phyloP scores from a whole-genome alignment of 2,329 filamentous ascomycete species.

The Apiospora pterosperma region DNA sequence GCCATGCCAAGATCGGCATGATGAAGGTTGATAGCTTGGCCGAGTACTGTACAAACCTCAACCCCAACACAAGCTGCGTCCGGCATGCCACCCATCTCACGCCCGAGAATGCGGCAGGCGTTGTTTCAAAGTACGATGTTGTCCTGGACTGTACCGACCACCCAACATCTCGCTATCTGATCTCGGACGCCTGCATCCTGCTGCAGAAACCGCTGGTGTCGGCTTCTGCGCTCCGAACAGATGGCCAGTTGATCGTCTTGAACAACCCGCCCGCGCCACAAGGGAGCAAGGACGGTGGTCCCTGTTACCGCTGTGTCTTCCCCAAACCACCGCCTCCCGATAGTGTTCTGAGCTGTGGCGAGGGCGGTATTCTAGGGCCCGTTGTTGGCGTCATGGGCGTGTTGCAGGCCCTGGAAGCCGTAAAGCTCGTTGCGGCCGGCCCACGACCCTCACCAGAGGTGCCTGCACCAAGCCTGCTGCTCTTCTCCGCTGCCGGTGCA shows the following conservation, averaged over 20 bases:
- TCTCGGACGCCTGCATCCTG: slow-evolving; percentile 85
- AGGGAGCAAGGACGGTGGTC: slow-evolving; percentile 60
- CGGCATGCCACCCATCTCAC: slow-evolving; percentile 63
- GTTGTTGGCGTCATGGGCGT: slow-evolving; percentile 94
- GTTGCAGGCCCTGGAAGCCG: slow-evolving; percentile 82
- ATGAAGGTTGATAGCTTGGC: slow-evolving; percentile 79
- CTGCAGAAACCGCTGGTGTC: slow-evolving; percentile 78
- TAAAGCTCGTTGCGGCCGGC: slow-evolving; percentile 66
- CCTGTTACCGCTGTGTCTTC: slow-evolving; percentile 93
- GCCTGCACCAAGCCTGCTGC: slow-evolving; percentile 33
- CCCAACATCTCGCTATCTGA: slow-evolving; percentile 84
- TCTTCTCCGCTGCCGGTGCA: slow-evolving; percentile 44
- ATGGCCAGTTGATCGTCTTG: slow-evolving; percentile 85
- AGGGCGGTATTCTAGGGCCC: slow-evolving; percentile 88
- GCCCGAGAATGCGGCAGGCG: slow-evolving; percentile 61
- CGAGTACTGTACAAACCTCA: slow-evolving; percentile 55
- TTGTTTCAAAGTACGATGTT: slow-evolving; percentile 72
- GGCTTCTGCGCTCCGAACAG: slow-evolving; percentile 82
- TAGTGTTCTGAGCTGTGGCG: slow-evolving; percentile 81
- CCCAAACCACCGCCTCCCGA: slow-evolving; percentile 81
- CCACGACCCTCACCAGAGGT: slow-evolving; percentile 15
- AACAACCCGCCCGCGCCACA: slow-evolving; percentile 70
- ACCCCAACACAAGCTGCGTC: slow-evolving; percentile 65
- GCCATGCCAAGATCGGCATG: slow-evolving; percentile 65
- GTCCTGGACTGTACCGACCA: slow-evolving; percentile 96